These are phyloP conservation scores for Fusarium vanettenii DNA, from an alignment of 2,329 filamentous ascomycete species.

Conservation along the genomic window DNA sequence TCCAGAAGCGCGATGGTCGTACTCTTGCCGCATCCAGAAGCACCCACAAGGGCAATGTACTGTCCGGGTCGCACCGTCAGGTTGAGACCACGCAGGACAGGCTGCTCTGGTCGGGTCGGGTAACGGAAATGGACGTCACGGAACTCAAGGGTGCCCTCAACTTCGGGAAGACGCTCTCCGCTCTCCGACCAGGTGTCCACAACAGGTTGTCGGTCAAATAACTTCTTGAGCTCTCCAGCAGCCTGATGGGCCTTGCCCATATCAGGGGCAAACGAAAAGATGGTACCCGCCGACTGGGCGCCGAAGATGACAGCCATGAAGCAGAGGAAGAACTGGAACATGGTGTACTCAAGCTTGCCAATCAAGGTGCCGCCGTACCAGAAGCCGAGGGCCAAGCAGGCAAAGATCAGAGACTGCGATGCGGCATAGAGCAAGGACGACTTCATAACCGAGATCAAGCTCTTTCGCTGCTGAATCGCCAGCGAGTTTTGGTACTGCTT, in stretches of 20 bases:
- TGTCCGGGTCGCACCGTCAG: constrained; percentile 80
- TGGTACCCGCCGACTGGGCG: constrained; percentile 88
- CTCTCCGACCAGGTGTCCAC: constrained; percentile 86
- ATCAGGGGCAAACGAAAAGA: constrained; percentile 90
- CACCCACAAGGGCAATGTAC: constrained; percentile 91
- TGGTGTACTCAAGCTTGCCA: constrained; percentile 74
- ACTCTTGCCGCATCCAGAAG: constrained; percentile 92
- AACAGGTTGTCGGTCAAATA: constrained; percentile 84
- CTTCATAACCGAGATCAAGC: constrained; percentile 78
- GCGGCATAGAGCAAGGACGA: constrained; percentile 85
- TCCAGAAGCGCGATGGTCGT: constrained; percentile 93
- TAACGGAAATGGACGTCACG: constrained; percentile 94
- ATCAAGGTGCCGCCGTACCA: constrained; percentile 91
- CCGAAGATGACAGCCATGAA: constrained; percentile 92
- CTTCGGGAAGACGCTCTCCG: constrained; percentile 69
- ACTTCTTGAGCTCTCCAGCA: constrained; percentile 79
- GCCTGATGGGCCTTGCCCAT: constrained; percentile 94
- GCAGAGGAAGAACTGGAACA: constrained; percentile 93
- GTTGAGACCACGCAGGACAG: constrained; percentile 88
- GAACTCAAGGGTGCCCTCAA: constrained; percentile 88
- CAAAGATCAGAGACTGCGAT: constrained; percentile 85
- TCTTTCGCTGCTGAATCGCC: constrained; percentile 72
- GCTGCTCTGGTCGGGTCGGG: constrained; percentile 88
- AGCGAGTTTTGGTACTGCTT: constrained; percentile 76
- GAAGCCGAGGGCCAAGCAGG: constrained; percentile 88